Base-by-base conservation (phyloP, 2,329 filamentous ascomycete species). In the Aspergillus persii region DNA sequence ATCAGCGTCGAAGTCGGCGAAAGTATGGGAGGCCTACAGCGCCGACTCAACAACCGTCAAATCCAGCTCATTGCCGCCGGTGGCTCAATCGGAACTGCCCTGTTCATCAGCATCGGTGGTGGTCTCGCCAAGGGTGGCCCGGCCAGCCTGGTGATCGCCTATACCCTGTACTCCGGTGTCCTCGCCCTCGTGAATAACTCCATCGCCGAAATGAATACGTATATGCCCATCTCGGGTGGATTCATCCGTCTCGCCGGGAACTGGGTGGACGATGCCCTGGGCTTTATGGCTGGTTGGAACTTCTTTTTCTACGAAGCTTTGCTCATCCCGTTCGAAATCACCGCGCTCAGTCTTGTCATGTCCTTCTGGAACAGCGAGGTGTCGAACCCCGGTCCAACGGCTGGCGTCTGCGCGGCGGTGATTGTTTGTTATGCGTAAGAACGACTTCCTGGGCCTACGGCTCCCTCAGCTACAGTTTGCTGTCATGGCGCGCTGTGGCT, bases 221-320 rank as follows among this genome's bases (percentile, higher is more conserved):
- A 74, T 29, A 71, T 76, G 64, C 79, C 79, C 12, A 73, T 81
- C 5, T 72, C 71, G 23, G 73, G 74, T 31, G 74, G 71, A 0
- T 79, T 79, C 54, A 73, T 80, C 50, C 74, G 74, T 12, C 66
- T 79, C 50, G 76, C 74, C 9, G 71, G 76, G 18, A 71, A 76
- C 63, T 80, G 77, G 77, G 78, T 80, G 1, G 78, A 81, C 57
- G 74, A 76, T 47, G 78, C 79, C 2, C 69, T 79, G 29, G 76
- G 78, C 0, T 80, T 80, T 56, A 75, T 76, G 63, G 73, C 74
- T 48, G 77, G 76, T 23, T 80, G 77, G 77, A 81, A 81, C 65
- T 81, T 80, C 67, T 81, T 80, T 31, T 72, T 82, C 58, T 77
- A 80, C 60, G 74, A 76, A 58, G 74, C 71, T 9, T 64, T 76